phyloP scores from a whole-genome alignment of 163 green algal genomes.

The Coccomyxa subellipsoidea region DNA sequence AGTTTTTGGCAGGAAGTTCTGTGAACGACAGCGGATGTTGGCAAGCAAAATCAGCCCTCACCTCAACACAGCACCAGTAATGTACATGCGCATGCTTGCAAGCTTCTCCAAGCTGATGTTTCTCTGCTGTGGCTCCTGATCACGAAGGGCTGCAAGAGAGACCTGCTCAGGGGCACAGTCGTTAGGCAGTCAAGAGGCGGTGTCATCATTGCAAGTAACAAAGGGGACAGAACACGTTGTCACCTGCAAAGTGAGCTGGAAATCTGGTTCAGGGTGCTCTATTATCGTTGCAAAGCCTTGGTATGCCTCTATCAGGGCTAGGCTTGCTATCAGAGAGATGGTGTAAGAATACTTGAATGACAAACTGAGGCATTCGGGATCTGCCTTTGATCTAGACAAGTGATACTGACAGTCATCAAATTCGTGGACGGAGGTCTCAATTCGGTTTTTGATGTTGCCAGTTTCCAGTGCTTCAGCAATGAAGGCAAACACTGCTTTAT shows the following conservation, averaged over 20 bases:
- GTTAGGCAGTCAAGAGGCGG: no score
- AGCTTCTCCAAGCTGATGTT: neutral
- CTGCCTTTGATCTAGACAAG: neutral
- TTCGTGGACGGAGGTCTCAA: neutral
- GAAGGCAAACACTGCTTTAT: neutral
- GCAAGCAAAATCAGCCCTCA: neutral
- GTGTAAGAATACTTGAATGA: neutral
- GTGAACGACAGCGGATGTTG: neutral
- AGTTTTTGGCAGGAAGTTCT: neutral
- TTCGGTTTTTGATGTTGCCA: neutral
- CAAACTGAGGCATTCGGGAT: neutral
- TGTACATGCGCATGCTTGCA: neutral
- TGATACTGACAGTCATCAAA: slow-evolving; percentile 2
- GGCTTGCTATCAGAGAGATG: neutral
- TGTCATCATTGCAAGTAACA: no score
- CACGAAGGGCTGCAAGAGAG: neutral
- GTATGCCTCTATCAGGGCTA: neutral
- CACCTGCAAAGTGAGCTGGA: neutral
- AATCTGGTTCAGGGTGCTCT: neutral
- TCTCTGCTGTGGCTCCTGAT: neutral
- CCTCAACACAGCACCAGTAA: neutral
- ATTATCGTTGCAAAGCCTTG: neutral
- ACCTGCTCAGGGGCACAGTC: neutral
- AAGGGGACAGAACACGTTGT: neutral
- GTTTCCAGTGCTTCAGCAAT: neutral